These are phyloP conservation scores for Oropetium thomaeum DNA, from an alignment of 176 grass and related monocot species.

Conservation along the genomic window DNA sequence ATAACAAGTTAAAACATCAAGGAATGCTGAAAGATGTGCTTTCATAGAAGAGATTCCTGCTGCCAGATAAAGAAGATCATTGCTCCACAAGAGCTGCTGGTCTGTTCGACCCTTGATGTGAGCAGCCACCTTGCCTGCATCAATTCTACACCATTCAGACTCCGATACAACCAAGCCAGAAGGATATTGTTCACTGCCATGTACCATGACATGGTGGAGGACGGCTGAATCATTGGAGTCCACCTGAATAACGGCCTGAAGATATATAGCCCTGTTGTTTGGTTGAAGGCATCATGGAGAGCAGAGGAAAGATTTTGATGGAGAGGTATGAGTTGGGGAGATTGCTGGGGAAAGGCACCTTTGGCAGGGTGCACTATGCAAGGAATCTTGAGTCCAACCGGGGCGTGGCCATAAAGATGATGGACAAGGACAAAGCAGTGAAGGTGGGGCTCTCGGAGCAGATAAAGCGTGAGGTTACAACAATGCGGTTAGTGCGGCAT, in stretches of 20 bases:
- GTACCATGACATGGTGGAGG: constrained; percentile 56
- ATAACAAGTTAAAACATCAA: constrained; percentile 22
- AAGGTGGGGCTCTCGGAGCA: constrained; percentile 56
- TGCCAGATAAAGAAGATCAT: constrained; percentile 28
- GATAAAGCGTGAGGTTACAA: constrained; percentile 74
- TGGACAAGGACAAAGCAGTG: constrained; percentile 65
- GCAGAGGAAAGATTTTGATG: constrained; percentile 48
- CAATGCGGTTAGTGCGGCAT: constrained; percentile 61
- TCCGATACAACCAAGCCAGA: constrained; percentile 31
- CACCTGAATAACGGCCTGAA: constrained; percentile 5
- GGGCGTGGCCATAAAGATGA: constrained; percentile 68
- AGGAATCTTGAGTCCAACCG: constrained; percentile 44
- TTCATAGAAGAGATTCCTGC: constrained; percentile 38
- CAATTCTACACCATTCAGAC: constrained; percentile 19
- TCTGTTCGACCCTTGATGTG: constrained; percentile 37
- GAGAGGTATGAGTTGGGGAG: constrained; percentile 62
- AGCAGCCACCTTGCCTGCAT: constrained; percentile 15
- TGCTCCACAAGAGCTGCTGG: constrained; percentile 14
- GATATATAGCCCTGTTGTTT: constrained; percentile 6
- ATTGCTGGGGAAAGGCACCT: constrained; percentile 66
- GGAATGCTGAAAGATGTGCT: constrained; percentile 99
- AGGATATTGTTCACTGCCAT: constrained; percentile 39
- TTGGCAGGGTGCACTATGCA: constrained; percentile 69
- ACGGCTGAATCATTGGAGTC: constrained; percentile 46
- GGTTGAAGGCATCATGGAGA: constrained; percentile 45